Evolutionary conservation across 1,139 yeast species (phyloP).

Genomic region (Yamadazyma dendronema): DNA sequence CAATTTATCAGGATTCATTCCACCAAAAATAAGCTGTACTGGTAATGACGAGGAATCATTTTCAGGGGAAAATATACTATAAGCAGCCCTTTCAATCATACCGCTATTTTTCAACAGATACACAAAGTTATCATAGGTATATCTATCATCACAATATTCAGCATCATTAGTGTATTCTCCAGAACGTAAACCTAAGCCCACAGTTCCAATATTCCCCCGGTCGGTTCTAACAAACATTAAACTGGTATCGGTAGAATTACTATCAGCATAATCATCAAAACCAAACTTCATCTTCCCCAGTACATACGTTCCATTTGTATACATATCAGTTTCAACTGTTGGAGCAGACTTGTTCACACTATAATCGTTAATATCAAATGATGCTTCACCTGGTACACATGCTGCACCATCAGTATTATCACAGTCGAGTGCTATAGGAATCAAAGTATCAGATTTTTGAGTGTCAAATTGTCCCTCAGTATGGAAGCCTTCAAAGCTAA

Average conservation of each 20-base stretch:
- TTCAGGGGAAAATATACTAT: slow-evolving; percentile 17
- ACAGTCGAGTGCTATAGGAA: background rate
- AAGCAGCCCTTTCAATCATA: slow-evolving; percentile 18
- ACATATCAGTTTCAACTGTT: background rate
- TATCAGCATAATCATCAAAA: background rate
- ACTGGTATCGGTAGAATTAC: background rate
- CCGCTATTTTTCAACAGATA: slow-evolving; percentile 21
- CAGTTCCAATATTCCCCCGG: background rate
- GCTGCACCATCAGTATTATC: background rate
- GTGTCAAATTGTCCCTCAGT: too few species aligned
- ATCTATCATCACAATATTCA: slow-evolving; percentile 6
- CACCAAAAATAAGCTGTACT: background rate
- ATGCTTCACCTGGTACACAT: background rate
- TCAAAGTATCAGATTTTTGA: background rate
- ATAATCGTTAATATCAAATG: background rate
- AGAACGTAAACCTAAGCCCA: slow-evolving; percentile 2
- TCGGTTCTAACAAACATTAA: background rate
- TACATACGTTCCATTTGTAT: background rate
- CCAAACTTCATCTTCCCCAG: background rate
- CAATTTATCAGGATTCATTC: background rate
- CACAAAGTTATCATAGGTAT: slow-evolving; percentile 18
- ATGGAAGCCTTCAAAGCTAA: too few species aligned
- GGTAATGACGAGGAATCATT: background rate
- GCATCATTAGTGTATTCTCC: background rate
- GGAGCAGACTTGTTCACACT: background rate